Evolutionary conservation across 2,329 filamentous ascomycete species (phyloP), one percentile per base, ranked within the genome.

Genomic region (Juglanconis sp.): DNA sequence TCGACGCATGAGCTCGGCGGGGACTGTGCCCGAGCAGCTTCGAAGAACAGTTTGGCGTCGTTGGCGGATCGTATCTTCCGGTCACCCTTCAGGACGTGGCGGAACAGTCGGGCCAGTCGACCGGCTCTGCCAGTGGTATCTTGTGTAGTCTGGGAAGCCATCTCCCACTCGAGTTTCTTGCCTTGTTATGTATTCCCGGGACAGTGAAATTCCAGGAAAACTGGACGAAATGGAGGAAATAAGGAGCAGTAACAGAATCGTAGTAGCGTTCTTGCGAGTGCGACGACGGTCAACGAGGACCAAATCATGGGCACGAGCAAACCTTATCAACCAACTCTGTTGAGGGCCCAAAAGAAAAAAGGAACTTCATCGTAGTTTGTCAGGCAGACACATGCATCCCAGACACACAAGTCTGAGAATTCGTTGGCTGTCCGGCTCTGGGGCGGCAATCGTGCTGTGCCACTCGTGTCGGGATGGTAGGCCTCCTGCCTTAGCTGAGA

Each of bases 31-130:
- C 63, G 56, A 3, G 67, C 42, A 9, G 72, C 67, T 40, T 73
- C 71, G 5, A 74, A 63, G 53, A 74, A 74, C 15, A 72, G 62
- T 48, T 69, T 65, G 9, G 68, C 71, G 6, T 68, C 65, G 4
- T 60, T 63, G 3, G 64, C 13, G 8, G 44, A 63, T 5, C 56
- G 61, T 35, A 72, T 54, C 3, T 59, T 52, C 3, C 67, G 67
- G 3, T 65, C 66, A 2, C 70, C 72, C 1, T 56, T 60, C 1
- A 73, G 34, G 1, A 65, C 56, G 4, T 67, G 62, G 4, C 62
- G 60, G 34, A 72, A 68, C 4, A 70, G 34, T 11, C 38, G 34
- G 6, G 50, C 46, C 31, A 65, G 59, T 31, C 34, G 40, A 2
- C 47, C 35, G 15, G 58, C 50, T 49, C 61, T 50, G 24, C 15